These are phyloP conservation scores for Arthonia radiata DNA, from an alignment of 495 filamentous ascomycete species.

Conservation along the genomic window DNA sequence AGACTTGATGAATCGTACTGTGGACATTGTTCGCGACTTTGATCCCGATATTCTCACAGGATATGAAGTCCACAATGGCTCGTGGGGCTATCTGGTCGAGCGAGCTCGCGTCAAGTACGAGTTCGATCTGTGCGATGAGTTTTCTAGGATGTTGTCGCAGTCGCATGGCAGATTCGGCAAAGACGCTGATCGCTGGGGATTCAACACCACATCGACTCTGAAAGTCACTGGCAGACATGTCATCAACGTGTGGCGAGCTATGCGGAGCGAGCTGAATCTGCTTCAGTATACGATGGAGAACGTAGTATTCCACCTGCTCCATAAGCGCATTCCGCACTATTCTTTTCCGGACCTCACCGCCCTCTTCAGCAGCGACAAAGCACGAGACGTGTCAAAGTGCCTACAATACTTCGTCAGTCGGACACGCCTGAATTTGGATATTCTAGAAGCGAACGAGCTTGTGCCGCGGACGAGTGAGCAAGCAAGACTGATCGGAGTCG, in stretches of 20 bases:
- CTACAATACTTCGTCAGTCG: slow-evolving; percentile 54
- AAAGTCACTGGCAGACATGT: slow-evolving; percentile 76
- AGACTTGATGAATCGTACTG: slow-evolving; percentile 53
- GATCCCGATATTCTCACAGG: slow-evolving; percentile 91
- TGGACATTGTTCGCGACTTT: slow-evolving; percentile 59
- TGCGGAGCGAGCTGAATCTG: slow-evolving; percentile 72
- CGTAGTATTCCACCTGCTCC: slow-evolving; percentile 76
- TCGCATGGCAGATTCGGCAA: slow-evolving; percentile 63
- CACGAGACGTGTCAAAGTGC: slow-evolving; percentile 45
- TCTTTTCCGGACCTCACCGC: slow-evolving; percentile 46
- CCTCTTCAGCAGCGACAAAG: slow-evolving; percentile 50
- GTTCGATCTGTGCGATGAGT: slow-evolving; percentile 68
- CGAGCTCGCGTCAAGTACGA: slow-evolving; percentile 68
- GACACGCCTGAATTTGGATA: slow-evolving; percentile 66
- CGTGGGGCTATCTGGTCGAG: slow-evolving; percentile 91
- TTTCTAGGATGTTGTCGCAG: slow-evolving; percentile 66
- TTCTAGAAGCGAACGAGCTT: slow-evolving; percentile 75
- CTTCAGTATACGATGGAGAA: slow-evolving; percentile 95
- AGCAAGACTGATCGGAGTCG: slow-evolving; percentile 73
- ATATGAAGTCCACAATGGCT: slow-evolving; percentile 79
- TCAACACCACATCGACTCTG: slow-evolving; percentile 71
- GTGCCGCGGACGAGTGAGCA: slow-evolving; percentile 83
- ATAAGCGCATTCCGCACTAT: slow-evolving; percentile 82
- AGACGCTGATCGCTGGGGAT: slow-evolving; percentile 74
- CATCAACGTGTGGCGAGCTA: slow-evolving; percentile 94